A percentile compares a stretch with the other conserved stretches of the same genome.
phyloP scores from a whole-genome alignment of 495 filamentous ascomycete species.

The Aspergillus ellipticus region DNA sequence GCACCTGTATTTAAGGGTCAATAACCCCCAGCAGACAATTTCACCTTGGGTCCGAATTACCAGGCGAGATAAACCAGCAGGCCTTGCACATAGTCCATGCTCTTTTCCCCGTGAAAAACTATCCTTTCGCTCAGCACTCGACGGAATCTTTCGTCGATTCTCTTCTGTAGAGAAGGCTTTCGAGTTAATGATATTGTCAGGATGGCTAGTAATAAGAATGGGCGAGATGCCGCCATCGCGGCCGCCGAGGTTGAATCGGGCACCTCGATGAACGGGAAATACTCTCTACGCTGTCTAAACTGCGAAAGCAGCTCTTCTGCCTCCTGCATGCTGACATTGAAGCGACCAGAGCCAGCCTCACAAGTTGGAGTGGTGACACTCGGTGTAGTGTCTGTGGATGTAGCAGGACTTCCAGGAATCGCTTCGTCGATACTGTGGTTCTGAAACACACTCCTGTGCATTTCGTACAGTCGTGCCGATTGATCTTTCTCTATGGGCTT shows the following conservation, averaged over 20 bases:
- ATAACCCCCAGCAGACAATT: background rate
- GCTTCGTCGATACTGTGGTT: background rate
- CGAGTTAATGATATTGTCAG: background rate
- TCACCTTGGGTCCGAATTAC: background rate
- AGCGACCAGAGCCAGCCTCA: background rate
- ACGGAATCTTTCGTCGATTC: background rate
- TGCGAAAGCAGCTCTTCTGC: background rate
- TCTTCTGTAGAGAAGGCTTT: background rate
- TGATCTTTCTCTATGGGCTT: background rate
- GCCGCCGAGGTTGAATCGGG: background rate
- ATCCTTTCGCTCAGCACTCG: background rate
- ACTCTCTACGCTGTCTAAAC: background rate
- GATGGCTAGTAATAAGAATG: background rate
- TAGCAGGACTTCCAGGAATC: background rate
- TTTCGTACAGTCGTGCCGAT: background rate
- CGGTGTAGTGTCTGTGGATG: background rate
- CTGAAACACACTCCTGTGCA: background rate
- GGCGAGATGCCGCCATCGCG: background rate
- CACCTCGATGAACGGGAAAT: background rate
- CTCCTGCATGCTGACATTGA: background rate
- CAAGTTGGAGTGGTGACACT: too few species aligned
- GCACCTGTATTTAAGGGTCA: background rate
- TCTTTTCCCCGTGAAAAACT: background rate
- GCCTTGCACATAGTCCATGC: background rate
- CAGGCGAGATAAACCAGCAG: background rate